A percentile compares a stretch with the other conserved stretches of the same genome.
Conservation (phyloP, 768 basidiomycete species). For the Flagelloscypha sp. region DNA sequence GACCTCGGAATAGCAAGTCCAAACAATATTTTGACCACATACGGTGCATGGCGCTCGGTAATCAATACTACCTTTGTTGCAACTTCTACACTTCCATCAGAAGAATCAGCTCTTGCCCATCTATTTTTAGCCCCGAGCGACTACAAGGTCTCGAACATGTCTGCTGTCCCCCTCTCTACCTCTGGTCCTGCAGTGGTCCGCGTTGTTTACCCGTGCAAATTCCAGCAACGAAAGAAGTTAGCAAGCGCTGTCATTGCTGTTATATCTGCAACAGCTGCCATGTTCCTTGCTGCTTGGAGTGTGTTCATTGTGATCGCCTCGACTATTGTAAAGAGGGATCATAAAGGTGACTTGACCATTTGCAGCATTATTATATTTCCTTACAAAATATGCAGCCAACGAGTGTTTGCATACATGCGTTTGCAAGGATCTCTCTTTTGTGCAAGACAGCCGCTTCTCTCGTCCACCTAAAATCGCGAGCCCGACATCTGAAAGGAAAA, state of each 20-base stretch:
- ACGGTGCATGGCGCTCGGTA: too few species aligned
- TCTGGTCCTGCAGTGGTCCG: constrained; percentile 8
- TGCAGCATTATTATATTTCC: too few species aligned
- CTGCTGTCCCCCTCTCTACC: constrained; percentile 8
- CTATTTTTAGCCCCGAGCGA: constrained; percentile 18
- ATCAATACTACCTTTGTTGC: constrained; percentile 5
- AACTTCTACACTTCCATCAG: constrained; percentile 11
- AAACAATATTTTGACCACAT: constrained; percentile 21
- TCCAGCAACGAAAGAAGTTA: constrained; percentile 7
- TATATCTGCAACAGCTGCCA: constrained; percentile 15
- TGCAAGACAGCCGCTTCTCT: too few species aligned
- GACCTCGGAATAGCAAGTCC: constrained; percentile 21
- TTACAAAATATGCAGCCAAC: too few species aligned
- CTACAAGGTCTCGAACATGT: constrained; percentile 16
- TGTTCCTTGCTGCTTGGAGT: constrained; percentile 15
- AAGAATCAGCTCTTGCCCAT: constrained; percentile 13
- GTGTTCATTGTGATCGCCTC: constrained; percentile 7
- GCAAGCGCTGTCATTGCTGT: constrained; percentile 12
- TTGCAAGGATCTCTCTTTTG: too few species aligned
- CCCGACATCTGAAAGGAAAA: too few species aligned
- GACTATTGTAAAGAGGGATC: constrained; percentile 1
- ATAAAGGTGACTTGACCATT: too few species aligned
- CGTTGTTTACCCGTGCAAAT: constrained; percentile 12
- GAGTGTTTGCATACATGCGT: too few species aligned
- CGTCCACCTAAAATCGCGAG: too few species aligned